These are phyloP conservation scores for Citrus sp. DNA, from an alignment of 345 rosid genomes.

Conservation along the genomic window DNA sequence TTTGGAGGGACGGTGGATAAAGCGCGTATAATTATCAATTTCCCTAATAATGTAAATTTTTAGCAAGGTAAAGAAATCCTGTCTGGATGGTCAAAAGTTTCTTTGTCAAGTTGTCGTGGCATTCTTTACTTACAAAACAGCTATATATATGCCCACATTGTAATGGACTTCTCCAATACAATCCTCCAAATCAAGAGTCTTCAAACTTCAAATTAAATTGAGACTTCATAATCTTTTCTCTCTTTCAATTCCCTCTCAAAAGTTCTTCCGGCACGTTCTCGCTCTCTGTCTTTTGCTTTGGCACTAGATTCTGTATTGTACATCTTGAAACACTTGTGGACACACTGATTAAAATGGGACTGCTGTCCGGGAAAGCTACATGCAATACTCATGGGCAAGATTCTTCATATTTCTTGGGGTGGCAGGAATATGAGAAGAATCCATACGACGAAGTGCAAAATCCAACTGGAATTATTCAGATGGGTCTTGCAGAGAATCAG, in stretches of 20 bases:
- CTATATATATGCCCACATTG: slow-evolving; percentile 18
- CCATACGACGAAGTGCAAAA: slow-evolving; percentile 63
- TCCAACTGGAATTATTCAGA: slow-evolving; percentile 71
- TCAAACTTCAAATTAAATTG: not conserved
- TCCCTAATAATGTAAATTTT: not conserved
- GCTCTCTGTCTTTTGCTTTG: not conserved
- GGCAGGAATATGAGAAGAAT: slow-evolving; percentile 79
- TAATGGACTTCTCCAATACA: slow-evolving; percentile 21
- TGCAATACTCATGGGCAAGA: slow-evolving; percentile 75
- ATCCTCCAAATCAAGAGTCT: not conserved
- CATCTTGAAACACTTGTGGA: not conserved
- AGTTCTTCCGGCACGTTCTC: not conserved
- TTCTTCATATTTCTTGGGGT: slow-evolving; percentile 79
- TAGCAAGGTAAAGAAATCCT: slow-evolving; percentile 2
- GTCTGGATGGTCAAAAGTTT: slow-evolving; percentile 25
- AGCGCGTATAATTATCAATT: slow-evolving; percentile 23
- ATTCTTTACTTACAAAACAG: not conserved
- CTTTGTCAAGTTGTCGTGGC: slow-evolving; percentile 14
- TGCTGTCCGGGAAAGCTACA: slow-evolving; percentile 61
- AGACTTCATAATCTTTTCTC: not conserved
- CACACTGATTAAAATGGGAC: slow-evolving; percentile 32
- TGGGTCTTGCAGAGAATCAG: slow-evolving; percentile 90
- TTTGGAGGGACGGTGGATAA: slow-evolving; percentile 25
- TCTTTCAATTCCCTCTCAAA: slow-evolving; percentile 17
- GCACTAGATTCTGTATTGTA: not conserved